Evolutionary conservation across 176 grass and related monocot species (phyloP).

Genomic region (Eragrostis nindensis): DNA sequence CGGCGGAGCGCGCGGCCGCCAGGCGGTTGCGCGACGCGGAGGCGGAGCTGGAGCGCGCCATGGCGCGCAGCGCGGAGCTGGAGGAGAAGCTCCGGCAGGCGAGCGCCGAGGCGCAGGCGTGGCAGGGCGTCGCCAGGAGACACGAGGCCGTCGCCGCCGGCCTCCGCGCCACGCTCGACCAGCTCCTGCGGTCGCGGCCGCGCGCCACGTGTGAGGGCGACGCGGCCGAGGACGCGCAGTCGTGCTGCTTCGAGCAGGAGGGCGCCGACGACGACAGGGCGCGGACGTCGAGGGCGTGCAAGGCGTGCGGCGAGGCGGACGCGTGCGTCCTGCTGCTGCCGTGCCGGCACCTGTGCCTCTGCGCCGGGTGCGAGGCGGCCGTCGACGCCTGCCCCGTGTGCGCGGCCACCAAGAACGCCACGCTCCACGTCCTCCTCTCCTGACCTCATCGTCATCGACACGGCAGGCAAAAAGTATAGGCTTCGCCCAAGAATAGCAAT

Average conservation of each 20-base stretch:
- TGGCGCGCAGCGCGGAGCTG: slow-evolving; percentile 50
- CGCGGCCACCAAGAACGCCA: slow-evolving; percentile 10
- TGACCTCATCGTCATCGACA: neutral
- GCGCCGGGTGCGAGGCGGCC: slow-evolving; percentile 27
- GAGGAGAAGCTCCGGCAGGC: slow-evolving; percentile 59
- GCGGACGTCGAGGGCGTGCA: slow-evolving; percentile 33
- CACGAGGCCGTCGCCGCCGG: slow-evolving; percentile 59
- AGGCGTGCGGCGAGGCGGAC: slow-evolving; percentile 47
- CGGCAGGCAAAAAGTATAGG: neutral
- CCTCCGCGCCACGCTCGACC: slow-evolving; percentile 60
- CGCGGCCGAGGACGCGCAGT: slow-evolving; percentile 59
- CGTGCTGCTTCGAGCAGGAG: slow-evolving; percentile 60
- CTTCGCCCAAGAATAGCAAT: neutral
- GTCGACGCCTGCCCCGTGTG: slow-evolving; percentile 22
- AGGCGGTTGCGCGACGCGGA: slow-evolving; percentile 51
- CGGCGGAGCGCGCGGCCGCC: slow-evolving; percentile 27
- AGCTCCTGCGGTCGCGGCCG: slow-evolving; percentile 28
- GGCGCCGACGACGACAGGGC: neutral
- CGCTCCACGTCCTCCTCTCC: slow-evolving; percentile 25
- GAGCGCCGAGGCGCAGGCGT: slow-evolving; percentile 52
- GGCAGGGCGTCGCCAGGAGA: slow-evolving; percentile 53
- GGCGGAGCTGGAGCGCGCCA: slow-evolving; percentile 39
- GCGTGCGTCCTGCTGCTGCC: slow-evolving; percentile 69
- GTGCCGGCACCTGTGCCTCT: slow-evolving; percentile 79
- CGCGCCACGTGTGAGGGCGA: neutral